Conservation (phyloP, 345 rosid species). For the Clarkia xantiana region DNA sequence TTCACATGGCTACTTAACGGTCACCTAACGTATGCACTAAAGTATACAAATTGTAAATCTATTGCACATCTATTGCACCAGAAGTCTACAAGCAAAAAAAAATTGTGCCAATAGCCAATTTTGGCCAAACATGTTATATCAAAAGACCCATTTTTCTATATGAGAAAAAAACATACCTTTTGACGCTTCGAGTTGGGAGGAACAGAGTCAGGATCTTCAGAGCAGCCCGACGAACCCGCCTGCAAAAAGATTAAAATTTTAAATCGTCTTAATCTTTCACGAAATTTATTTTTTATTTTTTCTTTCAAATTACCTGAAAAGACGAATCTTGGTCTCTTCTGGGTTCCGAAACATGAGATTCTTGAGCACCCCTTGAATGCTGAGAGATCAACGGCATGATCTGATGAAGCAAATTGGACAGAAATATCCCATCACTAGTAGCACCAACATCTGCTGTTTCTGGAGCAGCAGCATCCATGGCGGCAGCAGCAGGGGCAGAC, state of each 20-base stretch:
- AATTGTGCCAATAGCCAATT: too few relatives aligned
- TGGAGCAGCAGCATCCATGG: constrained; percentile 3
- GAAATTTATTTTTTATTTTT: too few relatives aligned
- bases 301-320: constrained; percentile 2
- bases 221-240: constrained; percentile 25
- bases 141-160: not conserved
- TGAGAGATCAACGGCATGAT: constrained; percentile 47
- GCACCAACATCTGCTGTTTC: constrained; percentile 21
- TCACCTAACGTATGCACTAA: too few relatives aligned
- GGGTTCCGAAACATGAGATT: constrained; percentile 7
- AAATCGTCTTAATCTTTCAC: constrained; percentile 4
- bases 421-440: constrained; percentile 42
- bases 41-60: too few relatives aligned
- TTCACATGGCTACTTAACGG: too few relatives aligned
- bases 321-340: constrained; percentile 15
- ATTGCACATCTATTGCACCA: too few relatives aligned
- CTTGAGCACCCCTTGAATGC: constrained; percentile 19
- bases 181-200: constrained; percentile 44
- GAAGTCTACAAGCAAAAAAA: too few relatives aligned
- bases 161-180: constrained; percentile 19
- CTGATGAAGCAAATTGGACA: constrained; percentile 52
- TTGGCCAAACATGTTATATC: too few relatives aligned
- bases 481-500: constrained; percentile 3
- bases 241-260: constrained; percentile 11
- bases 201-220: constrained; percentile 20